These are phyloP conservation scores for Domatiomyces catenatus DNA, from an alignment of 2,329 filamentous ascomycete species.

Conservation along the genomic window DNA sequence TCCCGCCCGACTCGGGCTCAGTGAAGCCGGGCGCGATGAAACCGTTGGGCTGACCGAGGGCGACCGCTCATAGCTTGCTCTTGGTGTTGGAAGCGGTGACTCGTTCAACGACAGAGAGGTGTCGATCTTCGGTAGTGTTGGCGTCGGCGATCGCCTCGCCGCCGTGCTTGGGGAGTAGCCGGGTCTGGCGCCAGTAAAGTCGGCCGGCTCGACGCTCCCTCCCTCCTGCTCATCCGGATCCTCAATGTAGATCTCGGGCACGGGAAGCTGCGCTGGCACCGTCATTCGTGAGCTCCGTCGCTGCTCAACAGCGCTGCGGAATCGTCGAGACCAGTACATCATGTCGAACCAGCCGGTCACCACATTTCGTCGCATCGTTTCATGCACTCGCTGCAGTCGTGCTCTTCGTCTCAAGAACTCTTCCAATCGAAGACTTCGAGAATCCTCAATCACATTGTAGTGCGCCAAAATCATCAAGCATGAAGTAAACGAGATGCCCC, in stretches of 20 bases:
- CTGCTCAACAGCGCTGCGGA: constrained; percentile 57
- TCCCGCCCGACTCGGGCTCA: constrained; percentile 14
- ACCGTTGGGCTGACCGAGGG: constrained; percentile 13
- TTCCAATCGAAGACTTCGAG: constrained; percentile 83
- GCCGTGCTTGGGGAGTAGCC: constrained; percentile 7
- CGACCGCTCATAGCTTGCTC: constrained; percentile 11
- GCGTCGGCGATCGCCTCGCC: constrained; percentile 4
- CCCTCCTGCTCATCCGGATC: constrained; percentile 39
- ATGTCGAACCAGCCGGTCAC: constrained; percentile 95
- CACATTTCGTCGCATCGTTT: constrained; percentile 76
- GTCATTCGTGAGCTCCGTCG: constrained; percentile 65
- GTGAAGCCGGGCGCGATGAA: constrained; percentile 17
- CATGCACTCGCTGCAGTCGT: constrained; percentile 81
- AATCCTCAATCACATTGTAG: constrained; percentile 97
- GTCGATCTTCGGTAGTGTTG: constrained; percentile 14
- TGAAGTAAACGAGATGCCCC: constrained; percentile 79
- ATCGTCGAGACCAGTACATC: constrained; percentile 67
- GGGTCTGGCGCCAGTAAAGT: constrained; percentile 14
- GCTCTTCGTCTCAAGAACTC: constrained; percentile 86
- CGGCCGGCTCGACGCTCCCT: constrained; percentile 10
- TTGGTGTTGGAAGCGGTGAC: neutral
- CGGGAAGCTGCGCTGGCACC: constrained; percentile 59
- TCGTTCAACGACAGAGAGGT: constrained; percentile 8
- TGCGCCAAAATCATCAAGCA: constrained; percentile 92
- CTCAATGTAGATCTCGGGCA: constrained; percentile 83